Percentiles rank a stretch among this genome's conserved stretches.
These are phyloP conservation scores for Apophysomyces ossiformis DNA, from an alignment of 371 early-diverging fungal species.

Conservation along the genomic window DNA sequence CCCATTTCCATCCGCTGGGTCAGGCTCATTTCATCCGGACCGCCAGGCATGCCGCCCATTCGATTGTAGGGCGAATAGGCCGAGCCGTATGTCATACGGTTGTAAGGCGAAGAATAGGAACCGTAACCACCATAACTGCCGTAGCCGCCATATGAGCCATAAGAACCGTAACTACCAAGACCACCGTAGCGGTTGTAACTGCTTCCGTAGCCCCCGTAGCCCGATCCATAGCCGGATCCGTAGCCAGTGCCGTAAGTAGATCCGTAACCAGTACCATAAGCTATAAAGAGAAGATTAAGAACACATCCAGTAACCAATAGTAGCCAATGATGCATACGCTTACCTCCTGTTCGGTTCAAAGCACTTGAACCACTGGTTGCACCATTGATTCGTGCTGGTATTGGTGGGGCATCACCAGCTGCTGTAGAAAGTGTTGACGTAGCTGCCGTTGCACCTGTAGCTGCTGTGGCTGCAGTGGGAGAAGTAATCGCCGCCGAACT, in stretches of 20 bases:
- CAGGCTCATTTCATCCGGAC: conserved; percentile 64
- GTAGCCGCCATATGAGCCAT: conserved; percentile 50
- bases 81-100: conserved; percentile 31
- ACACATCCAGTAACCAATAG: neutral
- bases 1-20: conserved; percentile 87
- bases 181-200: conserved; percentile 41
- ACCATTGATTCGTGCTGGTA: conserved; percentile 27
- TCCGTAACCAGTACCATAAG: conserved; percentile 23
- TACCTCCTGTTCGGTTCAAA: conserved; percentile 9
- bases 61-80: conserved; percentile 43
- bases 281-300: conserved; percentile 1
- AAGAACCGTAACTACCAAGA: conserved; percentile 51
- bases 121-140: conserved; percentile 54
- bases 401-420: conserved; percentile 19
- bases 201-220: conserved; percentile 26
- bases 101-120: conserved; percentile 23
- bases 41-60: conserved; percentile 34
- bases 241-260: conserved; percentile 24
- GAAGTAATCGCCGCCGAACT: conserved; percentile 23
- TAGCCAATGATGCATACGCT: neutral
- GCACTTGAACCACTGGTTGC: neutral
- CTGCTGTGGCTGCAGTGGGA: conserved; percentile 19
- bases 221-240: conserved; percentile 30
- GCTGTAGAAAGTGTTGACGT: neutral
- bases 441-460: conserved; percentile 7